Percentiles rank a stretch among this genome's conserved stretches.
phyloP scores from a whole-genome alignment of 306 rosid genomes.

The Boehmeria nivea region DNA sequence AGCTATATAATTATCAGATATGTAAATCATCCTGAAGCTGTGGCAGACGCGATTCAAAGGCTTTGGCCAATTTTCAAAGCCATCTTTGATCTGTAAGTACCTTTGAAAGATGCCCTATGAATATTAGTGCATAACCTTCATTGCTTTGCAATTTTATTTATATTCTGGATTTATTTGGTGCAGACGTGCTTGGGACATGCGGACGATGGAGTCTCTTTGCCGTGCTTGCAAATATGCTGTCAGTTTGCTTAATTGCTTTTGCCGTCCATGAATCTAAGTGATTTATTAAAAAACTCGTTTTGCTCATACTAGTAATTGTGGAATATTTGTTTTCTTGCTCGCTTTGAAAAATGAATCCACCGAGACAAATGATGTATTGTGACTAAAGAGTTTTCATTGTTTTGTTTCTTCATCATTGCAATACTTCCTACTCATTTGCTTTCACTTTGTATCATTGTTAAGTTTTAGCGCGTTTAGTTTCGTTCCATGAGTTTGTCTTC shows the following conservation, averaged over 20 bases:
- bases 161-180: conserved; percentile 26
- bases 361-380: too few species aligned
- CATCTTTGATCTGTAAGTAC: conserved; percentile 87
- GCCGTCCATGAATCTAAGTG: conserved; percentile 10
- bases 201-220: conserved; percentile 99
- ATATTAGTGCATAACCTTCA: neutral
- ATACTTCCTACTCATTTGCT: neutral
- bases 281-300: neutral
- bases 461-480: too few species aligned
- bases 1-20: conserved; percentile 48
- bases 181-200: conserved; percentile 99
- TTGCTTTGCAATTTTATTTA: conserved; percentile 10
- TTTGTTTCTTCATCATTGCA: neutral
- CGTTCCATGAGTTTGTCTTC: too few species aligned
- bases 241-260: conserved; percentile 38
- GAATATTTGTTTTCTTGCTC: neutral
- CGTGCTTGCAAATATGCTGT: conserved; percentile 99
- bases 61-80: conserved; percentile 97
- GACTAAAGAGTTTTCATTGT: neutral
- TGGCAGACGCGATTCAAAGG: conserved; percentile 92
- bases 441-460: neutral
- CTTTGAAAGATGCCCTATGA: conserved; percentile 11
- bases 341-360: neutral
- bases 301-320: too few species aligned
- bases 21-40: conserved; percentile 92